Evolutionary conservation across 371 early-diverging fungal species (phyloP).

Genomic region (Modicella reniformis): DNA sequence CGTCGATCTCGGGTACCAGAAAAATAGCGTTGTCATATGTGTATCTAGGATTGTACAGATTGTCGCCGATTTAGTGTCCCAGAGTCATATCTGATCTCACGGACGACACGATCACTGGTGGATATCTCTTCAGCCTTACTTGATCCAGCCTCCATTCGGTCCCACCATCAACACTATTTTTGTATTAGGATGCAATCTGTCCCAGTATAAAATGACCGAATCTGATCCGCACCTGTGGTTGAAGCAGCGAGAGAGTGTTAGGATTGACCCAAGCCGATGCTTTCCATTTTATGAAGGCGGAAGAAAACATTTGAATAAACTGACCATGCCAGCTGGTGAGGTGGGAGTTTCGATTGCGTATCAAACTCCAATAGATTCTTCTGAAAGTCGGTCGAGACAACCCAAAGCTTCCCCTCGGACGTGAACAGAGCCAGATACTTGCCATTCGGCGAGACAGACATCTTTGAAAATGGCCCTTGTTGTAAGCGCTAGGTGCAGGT

Average conservation of each 20-base stretch:
- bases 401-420: constrained; percentile 84
- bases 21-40: constrained; percentile 82
- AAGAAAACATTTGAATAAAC: constrained; percentile 5
- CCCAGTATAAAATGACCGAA: constrained; percentile 88
- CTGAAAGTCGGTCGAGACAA: constrained; percentile 95
- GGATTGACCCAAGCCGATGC: not conserved
- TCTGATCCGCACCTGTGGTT: constrained; percentile 92
- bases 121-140: constrained; percentile 53
- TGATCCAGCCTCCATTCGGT: constrained; percentile 91
- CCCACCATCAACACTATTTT: constrained; percentile 88
- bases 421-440: constrained; percentile 90
- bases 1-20: constrained; percentile 90
- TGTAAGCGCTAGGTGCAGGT: constrained; percentile 66
- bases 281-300: not conserved
- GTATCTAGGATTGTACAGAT: constrained; percentile 59
- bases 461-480: constrained; percentile 90
- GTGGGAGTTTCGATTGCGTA: constrained; percentile 73
- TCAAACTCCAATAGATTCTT: constrained; percentile 88
- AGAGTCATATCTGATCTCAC: not conserved
- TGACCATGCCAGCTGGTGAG: constrained; percentile 88
- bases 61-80: not conserved
- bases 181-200: too few species aligned
- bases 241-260: not conserved
- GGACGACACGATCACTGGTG: not conserved
- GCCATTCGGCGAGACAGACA: constrained; percentile 93